Evolutionary conservation across 2,329 filamentous ascomycete species (phyloP).

Genomic region (Aureobasidium sp.): DNA sequence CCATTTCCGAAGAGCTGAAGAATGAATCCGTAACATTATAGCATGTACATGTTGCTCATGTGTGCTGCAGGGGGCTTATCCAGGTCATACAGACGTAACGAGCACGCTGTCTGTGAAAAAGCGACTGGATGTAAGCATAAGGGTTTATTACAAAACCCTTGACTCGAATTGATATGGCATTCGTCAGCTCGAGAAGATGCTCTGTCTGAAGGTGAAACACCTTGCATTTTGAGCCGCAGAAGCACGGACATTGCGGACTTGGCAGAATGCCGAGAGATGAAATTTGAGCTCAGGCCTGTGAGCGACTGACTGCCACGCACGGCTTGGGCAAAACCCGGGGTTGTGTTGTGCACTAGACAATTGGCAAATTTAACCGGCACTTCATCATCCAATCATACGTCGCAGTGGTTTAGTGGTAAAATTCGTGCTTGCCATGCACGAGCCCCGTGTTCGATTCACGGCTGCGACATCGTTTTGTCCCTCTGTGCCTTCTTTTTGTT

Average conservation of each 20-base stretch:
- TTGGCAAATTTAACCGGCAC: too few species aligned
- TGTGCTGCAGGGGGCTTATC: too few species aligned
- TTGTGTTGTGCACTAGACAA: background rate
- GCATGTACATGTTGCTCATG: background rate
- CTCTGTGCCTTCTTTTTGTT: background rate
- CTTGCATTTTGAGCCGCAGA: background rate
- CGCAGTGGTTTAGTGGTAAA: conserved; percentile 13
- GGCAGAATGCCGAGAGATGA: background rate
- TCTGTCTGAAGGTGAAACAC: background rate
- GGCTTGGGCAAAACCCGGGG: too few species aligned
- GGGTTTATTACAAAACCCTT: background rate
- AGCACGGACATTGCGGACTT: background rate
- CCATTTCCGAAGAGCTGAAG: too few species aligned
- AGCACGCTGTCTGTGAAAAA: background rate
- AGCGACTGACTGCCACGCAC: too few species aligned
- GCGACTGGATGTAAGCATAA: background rate
- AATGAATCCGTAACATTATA: background rate
- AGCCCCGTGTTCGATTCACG: conserved; percentile 13
- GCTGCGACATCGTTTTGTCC: conserved; percentile 7
- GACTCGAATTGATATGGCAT: background rate
- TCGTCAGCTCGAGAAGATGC: background rate
- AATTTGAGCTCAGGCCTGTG: too few species aligned
- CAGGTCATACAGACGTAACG: background rate
- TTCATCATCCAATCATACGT: background rate
- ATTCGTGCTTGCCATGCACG: conserved; percentile 12